Percentiles rank a stretch among this genome's conserved stretches.
Conservation (phyloP, 179 eudicot species). For the Patellifolia procumbens region DNA sequence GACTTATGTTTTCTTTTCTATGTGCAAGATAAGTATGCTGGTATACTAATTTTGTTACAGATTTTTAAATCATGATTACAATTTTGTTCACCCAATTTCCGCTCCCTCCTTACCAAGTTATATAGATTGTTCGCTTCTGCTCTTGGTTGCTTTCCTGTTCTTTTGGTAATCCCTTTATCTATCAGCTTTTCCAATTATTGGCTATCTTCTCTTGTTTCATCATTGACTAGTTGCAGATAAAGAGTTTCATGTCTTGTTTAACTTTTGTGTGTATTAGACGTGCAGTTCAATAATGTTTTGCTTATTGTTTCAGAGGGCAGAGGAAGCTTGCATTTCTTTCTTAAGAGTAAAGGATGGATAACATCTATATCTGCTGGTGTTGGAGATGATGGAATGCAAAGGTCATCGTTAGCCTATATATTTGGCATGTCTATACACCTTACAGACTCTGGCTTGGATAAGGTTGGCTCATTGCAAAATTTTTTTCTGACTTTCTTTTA, state of each 20-base stretch:
- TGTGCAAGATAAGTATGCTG: not conserved
- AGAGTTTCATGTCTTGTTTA: not conserved
- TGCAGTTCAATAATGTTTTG: not conserved
- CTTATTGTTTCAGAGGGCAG: conserved; percentile 71
- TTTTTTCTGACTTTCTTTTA: conserved; percentile 8
- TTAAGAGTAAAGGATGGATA: conserved; percentile 86
- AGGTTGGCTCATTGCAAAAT: conserved; percentile 45
- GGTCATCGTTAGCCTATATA: conserved; percentile 79
- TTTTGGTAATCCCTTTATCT: not conserved
- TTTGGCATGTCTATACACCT: conserved; percentile 86
- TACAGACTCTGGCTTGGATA: conserved; percentile 83
- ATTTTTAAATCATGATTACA: conserved; percentile 1
- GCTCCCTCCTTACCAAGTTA: not conserved
- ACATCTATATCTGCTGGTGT: conserved; percentile 97
- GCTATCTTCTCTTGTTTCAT: not conserved
- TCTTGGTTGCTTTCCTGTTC: not conserved
- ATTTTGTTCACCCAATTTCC: not conserved
- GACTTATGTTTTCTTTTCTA: not conserved
- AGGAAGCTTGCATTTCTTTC: conserved; percentile 84
- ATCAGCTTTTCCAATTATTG: not conserved
- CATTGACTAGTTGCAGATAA: not conserved
- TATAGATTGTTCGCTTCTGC: not conserved
- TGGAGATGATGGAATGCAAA: conserved; percentile 85
- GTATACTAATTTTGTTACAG: not conserved
- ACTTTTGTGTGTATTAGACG: not conserved